phyloP scores from a whole-genome alignment of 768 basidiomycete species.

The Amanita molliuscula region DNA sequence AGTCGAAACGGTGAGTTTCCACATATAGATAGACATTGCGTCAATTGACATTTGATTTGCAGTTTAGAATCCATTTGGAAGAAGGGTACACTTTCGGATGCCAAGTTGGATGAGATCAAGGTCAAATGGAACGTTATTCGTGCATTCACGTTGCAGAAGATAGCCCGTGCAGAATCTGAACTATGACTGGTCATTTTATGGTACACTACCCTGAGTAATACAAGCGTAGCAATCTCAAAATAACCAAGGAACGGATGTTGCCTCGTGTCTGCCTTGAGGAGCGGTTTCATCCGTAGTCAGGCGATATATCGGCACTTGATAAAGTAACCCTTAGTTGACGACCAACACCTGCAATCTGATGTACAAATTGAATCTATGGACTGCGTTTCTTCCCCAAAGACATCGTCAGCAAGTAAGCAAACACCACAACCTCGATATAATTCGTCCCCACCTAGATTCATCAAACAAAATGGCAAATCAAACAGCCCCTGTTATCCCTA shows the following conservation, averaged over 20 bases:
- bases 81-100: constrained; percentile 65
- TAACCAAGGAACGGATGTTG: not conserved
- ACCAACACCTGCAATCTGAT: not conserved
- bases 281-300: not conserved
- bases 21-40: constrained; percentile 7
- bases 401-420: not conserved
- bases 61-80: constrained; percentile 69
- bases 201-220: constrained; percentile 1
- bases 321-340: not conserved
- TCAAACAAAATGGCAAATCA: not conserved
- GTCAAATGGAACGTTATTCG: constrained; percentile 81
- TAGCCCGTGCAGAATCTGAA: constrained; percentile 30
- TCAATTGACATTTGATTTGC: constrained; percentile 10
- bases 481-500: constrained; percentile 17
- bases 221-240: not conserved
- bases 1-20: constrained; percentile 66
- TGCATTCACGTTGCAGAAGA: constrained; percentile 40
- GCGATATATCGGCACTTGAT: not conserved
- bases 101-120: constrained; percentile 89
- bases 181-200: constrained; percentile 18
- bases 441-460: not conserved
- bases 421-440: not conserved
- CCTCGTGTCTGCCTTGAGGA: constrained; percentile 3
- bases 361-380: constrained; percentile 1
- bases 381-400: not conserved